phyloP scores from a whole-genome alignment of 2,329 filamentous ascomycete genomes.

The Onygenales sp. region DNA sequence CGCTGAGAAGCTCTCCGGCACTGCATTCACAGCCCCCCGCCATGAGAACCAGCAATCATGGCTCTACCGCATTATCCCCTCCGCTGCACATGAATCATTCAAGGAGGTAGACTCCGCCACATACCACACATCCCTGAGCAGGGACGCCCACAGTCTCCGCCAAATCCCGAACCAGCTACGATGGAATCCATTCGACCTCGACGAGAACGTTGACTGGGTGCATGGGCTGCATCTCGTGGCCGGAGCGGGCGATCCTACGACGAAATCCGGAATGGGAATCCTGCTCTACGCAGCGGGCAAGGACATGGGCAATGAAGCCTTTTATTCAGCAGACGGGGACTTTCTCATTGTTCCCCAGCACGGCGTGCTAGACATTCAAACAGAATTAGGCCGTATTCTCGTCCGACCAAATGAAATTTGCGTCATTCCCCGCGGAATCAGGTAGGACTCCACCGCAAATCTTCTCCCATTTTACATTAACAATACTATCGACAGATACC shows the following conservation, averaged over 20 bases:
- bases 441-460: background rate
- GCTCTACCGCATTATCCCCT: slow-evolving; percentile 61
- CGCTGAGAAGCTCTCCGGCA: slow-evolving; percentile 68
- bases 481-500: slow-evolving; percentile 40
- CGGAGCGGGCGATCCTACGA: slow-evolving; percentile 67
- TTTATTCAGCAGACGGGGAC: slow-evolving; percentile 78
- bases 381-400: slow-evolving; percentile 63
- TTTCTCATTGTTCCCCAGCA: slow-evolving; percentile 67
- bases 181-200: slow-evolving; percentile 70
- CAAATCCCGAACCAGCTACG: slow-evolving; percentile 64
- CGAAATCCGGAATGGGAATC: slow-evolving; percentile 71
- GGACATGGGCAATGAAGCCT: slow-evolving; percentile 69
- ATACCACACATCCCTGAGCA: slow-evolving; percentile 36
- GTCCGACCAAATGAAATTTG: slow-evolving; percentile 71
- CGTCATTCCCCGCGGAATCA: slow-evolving; percentile 64
- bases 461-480: background rate
- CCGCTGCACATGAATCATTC: slow-evolving; percentile 49
- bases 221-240: slow-evolving; percentile 63
- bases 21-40: slow-evolving; percentile 60
- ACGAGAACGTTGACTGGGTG: slow-evolving; percentile 59
- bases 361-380: slow-evolving; percentile 64
- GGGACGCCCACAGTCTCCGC: slow-evolving; percentile 41
- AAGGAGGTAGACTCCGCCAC: slow-evolving; percentile 34
- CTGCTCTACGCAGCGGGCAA: slow-evolving; percentile 70
- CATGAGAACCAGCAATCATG: slow-evolving; percentile 62